Base-by-base conservation (phyloP, 805 yeast species). In the Wickerhamiella sorbophila region DNA sequence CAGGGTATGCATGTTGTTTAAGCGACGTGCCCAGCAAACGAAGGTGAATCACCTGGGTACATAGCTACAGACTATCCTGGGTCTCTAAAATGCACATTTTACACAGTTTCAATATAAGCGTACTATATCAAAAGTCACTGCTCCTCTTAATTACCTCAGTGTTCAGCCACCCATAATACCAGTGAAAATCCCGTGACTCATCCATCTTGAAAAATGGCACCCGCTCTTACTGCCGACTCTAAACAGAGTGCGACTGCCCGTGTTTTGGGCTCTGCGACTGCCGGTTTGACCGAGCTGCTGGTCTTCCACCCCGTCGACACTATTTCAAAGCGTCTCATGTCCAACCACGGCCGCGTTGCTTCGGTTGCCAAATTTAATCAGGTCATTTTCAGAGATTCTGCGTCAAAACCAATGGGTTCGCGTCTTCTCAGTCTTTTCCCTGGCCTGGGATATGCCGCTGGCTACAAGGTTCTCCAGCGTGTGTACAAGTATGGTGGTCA, bases 401-500 rank as follows among this genome's bases (percentile, higher is more conserved):
- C 94, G 22, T 58, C 68, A 39, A 77, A 82, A 51, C 71, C 91
- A 3, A 54, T 85, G 1, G 75, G 76, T 18, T 70, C 74, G 46
- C 74, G 96, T 61, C 57, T 83, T 36, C 66, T 84, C 50, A 79
- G 96, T 9, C 70, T 91, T 49, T 91, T 91, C 68, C 98, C 99
- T 16, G 99, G 99, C 61, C 72, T 91, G 49, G 97, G 97, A 20
- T 91, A 91, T 59, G 98, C 98, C 48, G 97, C 98, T 37, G 83
- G 86, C 51, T 91, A 91, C 71, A 91, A 91, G 58, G 80, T 91
- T 53, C 69, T 88, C 53, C 99, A 91, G 67, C 77, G 99, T 68
- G 96, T 91, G 43, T 91, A 91, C 74, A 91, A 91, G 66, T 91
- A 91, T 62, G 97, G 98, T 58, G 99, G 99, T 40, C 99, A 91